phyloP scores from a whole-genome alignment of 345 rosid species.

The Kernera saxatilis region DNA sequence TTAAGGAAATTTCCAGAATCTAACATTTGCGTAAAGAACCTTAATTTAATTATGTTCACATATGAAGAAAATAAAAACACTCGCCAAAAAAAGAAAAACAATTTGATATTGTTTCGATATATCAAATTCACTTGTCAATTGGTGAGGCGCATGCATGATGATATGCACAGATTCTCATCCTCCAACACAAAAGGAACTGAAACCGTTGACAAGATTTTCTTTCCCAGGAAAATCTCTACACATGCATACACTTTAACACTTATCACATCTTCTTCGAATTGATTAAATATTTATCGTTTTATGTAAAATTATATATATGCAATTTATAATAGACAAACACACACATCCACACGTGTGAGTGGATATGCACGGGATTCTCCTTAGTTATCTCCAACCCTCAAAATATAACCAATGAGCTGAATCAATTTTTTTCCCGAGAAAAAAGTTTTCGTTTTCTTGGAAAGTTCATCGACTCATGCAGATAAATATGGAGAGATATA shows the following conservation, averaged over 20 bases:
- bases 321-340: neutral
- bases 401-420: neutral
- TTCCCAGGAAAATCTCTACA: neutral
- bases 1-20: neutral
- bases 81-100: neutral
- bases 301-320: neutral
- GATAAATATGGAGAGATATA: neutral
- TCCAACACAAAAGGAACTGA: slow-evolving; percentile 3
- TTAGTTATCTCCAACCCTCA: slow-evolving; percentile 9
- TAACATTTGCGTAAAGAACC: neutral
- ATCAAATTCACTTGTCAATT: neutral
- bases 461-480: slow-evolving; percentile 13
- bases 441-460: neutral
- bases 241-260: slow-evolving; percentile 17
- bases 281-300: neutral
- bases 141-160: slow-evolving; percentile 1
- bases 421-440: neutral
- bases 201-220: neutral
- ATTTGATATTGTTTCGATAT: neutral
- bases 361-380: slow-evolving; percentile 9
- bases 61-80: neutral
- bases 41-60: neutral
- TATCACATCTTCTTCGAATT: neutral
- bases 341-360: neutral
- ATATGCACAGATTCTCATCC: neutral